Evolutionary conservation across 805 yeast species (phyloP).

Genomic region (Priceomyces melissophilus): DNA sequence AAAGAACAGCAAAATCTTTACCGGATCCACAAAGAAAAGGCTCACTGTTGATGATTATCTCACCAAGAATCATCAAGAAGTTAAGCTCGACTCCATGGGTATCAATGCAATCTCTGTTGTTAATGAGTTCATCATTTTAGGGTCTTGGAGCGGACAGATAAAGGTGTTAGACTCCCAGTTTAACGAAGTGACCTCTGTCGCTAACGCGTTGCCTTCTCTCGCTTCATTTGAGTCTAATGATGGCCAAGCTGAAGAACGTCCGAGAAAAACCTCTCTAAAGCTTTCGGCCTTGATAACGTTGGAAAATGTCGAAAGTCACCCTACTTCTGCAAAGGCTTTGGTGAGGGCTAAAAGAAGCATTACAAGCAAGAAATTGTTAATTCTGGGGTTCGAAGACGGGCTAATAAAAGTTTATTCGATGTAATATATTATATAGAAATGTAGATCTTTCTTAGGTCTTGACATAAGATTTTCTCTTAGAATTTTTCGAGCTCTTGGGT

Average conservation of each 20-base stretch:
- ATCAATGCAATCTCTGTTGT: conserved; percentile 20
- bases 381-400: conserved; percentile 57
- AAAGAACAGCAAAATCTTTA: conserved; percentile 28
- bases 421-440: not conserved
- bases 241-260: conserved; percentile 4
- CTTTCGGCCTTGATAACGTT: conserved; percentile 5
- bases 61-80: not conserved
- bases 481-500: conserved; percentile 2
- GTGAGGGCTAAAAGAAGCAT: conserved; percentile 11
- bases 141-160: conserved; percentile 53
- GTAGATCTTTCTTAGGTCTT: not conserved
- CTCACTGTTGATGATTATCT: conserved; percentile 24
- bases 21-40: conserved; percentile 49
- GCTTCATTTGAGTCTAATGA: conserved; percentile 5
- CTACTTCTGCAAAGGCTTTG: conserved; percentile 10
- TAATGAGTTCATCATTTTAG: conserved; percentile 25
- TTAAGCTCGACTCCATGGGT: conserved; percentile 17
- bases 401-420: conserved; percentile 23
- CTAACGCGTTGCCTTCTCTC: conserved; percentile 11
- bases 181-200: conserved; percentile 9
- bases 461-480: conserved; percentile 26
- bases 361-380: conserved; percentile 25
- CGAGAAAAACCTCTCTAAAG: conserved; percentile 4
- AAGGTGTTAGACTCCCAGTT: conserved; percentile 13
- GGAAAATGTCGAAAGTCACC: not conserved